A percentile compares a stretch with the other conserved stretches of the same genome.
Conservation (phyloP, 2,329 filamentous ascomycete genomes). For the Trichoderma hamatum region DNA sequence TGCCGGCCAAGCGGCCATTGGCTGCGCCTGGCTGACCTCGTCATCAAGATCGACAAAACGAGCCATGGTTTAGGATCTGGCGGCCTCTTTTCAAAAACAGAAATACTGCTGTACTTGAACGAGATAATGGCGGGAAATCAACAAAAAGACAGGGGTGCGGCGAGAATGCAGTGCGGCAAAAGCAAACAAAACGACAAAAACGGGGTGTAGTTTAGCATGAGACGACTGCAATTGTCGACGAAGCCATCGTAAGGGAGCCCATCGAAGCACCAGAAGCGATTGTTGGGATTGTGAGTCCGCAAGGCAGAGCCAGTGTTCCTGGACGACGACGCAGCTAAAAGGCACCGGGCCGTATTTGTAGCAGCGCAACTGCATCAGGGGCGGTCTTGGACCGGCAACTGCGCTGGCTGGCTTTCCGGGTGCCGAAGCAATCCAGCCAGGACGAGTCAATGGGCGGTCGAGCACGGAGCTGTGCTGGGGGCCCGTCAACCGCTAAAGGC, state of each 20-base stretch:
- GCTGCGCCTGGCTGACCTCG: slow-evolving; percentile 27
- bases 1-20: slow-evolving; percentile 13
- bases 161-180: neutral
- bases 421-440: neutral
- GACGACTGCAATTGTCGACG: slow-evolving; percentile 24
- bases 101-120: neutral
- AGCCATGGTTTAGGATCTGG: slow-evolving; percentile 29
- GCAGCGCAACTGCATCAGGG: neutral
- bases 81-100: neutral
- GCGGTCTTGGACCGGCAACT: neutral
- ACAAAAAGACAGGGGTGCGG: neutral
- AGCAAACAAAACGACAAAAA: neutral
- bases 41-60: slow-evolving; percentile 33
- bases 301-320: slow-evolving; percentile 1
- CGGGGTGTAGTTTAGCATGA: slow-evolving; percentile 10
- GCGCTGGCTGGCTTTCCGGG: neutral
- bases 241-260: slow-evolving; percentile 27
- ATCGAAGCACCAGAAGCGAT: slow-evolving; percentile 18
- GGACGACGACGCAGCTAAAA: neutral
- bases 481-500: neutral
- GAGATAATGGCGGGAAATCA: neutral
- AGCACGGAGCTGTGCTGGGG: neutral
- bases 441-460: neutral
- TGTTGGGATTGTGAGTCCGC: slow-evolving; percentile 1
- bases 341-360: neutral